Conservation (phyloP, 225 moss, liverwort and hornwort genomes). For the Bryum argenteum region DNA sequence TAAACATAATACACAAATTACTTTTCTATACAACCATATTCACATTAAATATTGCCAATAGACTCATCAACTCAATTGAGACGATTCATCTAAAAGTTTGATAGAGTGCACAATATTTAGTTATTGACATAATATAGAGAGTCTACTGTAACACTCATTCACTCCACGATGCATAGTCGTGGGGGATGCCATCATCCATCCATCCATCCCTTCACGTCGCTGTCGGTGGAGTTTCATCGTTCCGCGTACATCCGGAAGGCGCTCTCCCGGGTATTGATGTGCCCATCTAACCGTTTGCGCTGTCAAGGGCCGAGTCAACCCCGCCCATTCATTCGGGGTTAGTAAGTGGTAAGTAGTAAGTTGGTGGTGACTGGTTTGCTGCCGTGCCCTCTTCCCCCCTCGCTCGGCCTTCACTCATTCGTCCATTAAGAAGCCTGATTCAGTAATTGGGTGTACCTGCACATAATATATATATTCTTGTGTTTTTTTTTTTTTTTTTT, state of each 20-base stretch:
- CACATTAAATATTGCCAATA: too few relatives aligned
- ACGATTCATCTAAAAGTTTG: too few relatives aligned
- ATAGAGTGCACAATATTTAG: too few relatives aligned
- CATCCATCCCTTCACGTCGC: background rate
- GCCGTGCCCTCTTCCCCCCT: background rate
- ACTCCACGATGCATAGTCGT: background rate
- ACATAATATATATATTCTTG: too few relatives aligned
- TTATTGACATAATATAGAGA: too few relatives aligned
- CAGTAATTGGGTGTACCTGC: background rate
- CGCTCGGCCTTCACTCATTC: background rate
- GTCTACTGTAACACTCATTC: too few relatives aligned
- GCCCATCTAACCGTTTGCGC: conserved; percentile 19
- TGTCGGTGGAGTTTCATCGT: background rate
- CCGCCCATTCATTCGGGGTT: conserved; percentile 12
- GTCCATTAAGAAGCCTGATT: background rate
- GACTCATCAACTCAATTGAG: too few relatives aligned
- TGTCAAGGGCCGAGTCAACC: conserved; percentile 13
- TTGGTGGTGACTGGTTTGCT: background rate
- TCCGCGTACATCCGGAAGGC: background rate
- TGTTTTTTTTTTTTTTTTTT: too few relatives aligned
- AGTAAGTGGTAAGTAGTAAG: background rate
- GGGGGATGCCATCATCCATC: conserved; percentile 2
- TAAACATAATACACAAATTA: too few relatives aligned
- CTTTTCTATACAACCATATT: too few relatives aligned
- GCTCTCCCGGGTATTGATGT: background rate